Evolutionary conservation across 164 flowering plant genomes (phyloP).

Genomic region (Chloranthus sessilifolius): DNA sequence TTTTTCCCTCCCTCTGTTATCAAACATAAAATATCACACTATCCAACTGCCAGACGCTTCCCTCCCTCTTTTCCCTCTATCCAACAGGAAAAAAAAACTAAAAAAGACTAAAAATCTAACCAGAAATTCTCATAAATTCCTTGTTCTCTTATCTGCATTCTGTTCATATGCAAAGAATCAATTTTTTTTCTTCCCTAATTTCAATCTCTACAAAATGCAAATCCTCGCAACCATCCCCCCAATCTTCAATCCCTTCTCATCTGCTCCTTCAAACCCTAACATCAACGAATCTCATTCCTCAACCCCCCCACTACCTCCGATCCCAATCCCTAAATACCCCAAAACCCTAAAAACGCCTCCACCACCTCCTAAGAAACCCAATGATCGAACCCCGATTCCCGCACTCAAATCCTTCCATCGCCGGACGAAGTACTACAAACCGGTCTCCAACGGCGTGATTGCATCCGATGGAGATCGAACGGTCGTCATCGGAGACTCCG

Average conservation of each 20-base stretch:
- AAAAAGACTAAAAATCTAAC: too few species aligned
- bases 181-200: neutral
- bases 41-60: too few species aligned
- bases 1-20: too few species aligned
- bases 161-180: too few species aligned
- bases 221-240: constrained; percentile 48
- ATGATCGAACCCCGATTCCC: constrained; percentile 9
- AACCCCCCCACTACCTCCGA: constrained; percentile 23
- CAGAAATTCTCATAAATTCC: too few species aligned
- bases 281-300: constrained; percentile 15
- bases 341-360: constrained; percentile 11
- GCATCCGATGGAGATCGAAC: constrained; percentile 47
- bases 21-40: too few species aligned
- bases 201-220: constrained; percentile 26
- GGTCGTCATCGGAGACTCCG: constrained; percentile 69
- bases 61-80: too few species aligned
- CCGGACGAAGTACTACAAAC: constrained; percentile 63
- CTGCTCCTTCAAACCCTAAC: constrained; percentile 48
- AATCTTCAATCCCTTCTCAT: constrained; percentile 60
- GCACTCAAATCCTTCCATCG: constrained; percentile 60
- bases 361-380: constrained; percentile 11
- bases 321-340: constrained; percentile 49
- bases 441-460: constrained; percentile 53
- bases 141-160: too few species aligned
- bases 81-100: too few species aligned